Evolutionary conservation across 148 eudicot genomes (phyloP), one percentile per base, ranked within the genome.

Genomic region (Spergularia bocconei): DNA sequence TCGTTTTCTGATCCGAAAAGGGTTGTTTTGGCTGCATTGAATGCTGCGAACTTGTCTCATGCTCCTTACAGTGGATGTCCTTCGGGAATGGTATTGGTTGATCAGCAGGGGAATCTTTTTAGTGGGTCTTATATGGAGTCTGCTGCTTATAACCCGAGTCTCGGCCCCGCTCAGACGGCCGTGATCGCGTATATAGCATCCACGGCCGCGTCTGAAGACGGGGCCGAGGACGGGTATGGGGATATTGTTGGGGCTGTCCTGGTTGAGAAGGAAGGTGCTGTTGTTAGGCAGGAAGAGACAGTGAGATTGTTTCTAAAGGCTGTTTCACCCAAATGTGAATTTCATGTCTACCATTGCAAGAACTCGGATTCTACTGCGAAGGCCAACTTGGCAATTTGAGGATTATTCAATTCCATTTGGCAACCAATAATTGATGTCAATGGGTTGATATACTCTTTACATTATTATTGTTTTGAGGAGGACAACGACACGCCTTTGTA

Each of bases 71-170:
- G 91, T 70, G 74, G 79, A 13, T 87, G 91, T 51, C 88, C 91
- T 4, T 88, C 96, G 23, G 96, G 96, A 23, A 85, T 91, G 25
- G 89, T 92, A 4, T 65, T 91, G 73, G 64, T 88, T 78, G 96
- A 91, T 70, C 60, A 38, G 6, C 79, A 84, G 21, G 98, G 97
- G 15, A 80, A 73, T 38, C 56, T 93, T 15, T 91, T 80, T 23
- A 86, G 60, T 25, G 98, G 98, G 15, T 91, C 89, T 7, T 94
- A 90, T 52, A 83, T 79, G 80, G 98, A 94, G 66, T 94, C 98
- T n/a, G 97, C 98, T 0, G 96, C 98, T 0, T 90, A 87, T 79
- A 94, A 94, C 66, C 98, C 98, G 3, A 94, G 98, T 39, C 61
- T 94, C 52, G 87, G 88, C 58, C 98, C 98, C 11, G 92, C 85